Evolutionary conservation across 805 yeast genomes (phyloP), one percentile per base, ranked within the genome.

Genomic region (Sugiyamaella floridensis): DNA sequence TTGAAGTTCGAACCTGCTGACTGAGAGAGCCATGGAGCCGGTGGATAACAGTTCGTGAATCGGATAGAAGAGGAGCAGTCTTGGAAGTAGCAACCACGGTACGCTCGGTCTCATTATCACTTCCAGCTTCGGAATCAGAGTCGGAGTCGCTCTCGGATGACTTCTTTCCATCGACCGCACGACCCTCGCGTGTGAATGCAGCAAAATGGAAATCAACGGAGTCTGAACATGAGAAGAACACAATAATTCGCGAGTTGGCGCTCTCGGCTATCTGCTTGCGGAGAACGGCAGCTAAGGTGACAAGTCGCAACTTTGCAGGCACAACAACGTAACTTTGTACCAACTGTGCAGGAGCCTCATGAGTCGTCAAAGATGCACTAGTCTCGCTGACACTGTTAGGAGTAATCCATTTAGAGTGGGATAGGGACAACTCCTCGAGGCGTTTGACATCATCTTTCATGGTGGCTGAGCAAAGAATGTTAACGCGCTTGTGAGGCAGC

Each of bases 181-280:
- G 48, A 2, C 88, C 87, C 45, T 75, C 77, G 52, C 84, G 75
- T 1, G 86, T 77, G 59, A 95, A 81, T 0, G 82, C 85, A 45
- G 80, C 78, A 67, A 82, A 89, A 69, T 93, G 97, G 72, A 86
- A 93, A 60, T 93, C 90, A 19, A 95, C 98, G n/a, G 96, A 86
- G 65, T 92, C 98, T 0, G 98, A 82, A 71, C 99, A 92, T 12
- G 97, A 86, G 58, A 90, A 78, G 67, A 93, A 93, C 0, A 93
- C 89, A 66, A 93, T 83, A 14, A 65, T 61, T 44, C 64, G 61
- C 19, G 67, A 61, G 2, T 43, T 52, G 1, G 66, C 58, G 10
- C 67, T 67, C 7, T 58, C 56, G 1, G 48, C 48, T 1, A 47
- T 43, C 29, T 57, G 58, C 15, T 75, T 71, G 63, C 78, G 80